Evolutionary conservation across 805 yeast species (phyloP), one percentile per base, ranked within the genome.

Genomic region (Isabelozyma rhagii): DNA sequence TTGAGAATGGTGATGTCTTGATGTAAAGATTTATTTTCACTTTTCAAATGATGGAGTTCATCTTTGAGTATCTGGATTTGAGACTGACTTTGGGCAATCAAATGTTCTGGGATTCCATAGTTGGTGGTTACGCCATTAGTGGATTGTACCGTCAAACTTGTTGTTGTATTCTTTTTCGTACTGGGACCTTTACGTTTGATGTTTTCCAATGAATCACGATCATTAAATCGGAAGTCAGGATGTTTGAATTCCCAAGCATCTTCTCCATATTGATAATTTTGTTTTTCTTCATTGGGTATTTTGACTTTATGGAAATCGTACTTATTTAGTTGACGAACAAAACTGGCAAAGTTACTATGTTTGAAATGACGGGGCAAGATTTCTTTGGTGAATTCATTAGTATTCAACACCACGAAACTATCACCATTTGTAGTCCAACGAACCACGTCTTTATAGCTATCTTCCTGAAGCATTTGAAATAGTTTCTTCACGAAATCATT

Each of bases 291-390:
- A 50, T 76, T 80, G 40, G 87, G 74, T 43, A 82, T 76, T 63
- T 93, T 89, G 43, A 94, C 96, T 71, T 94, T 94, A 75, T 94
- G 99, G 74, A 94, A 94, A 68, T 93, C 99, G 64, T 94, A 94
- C 69, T 94, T 94, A 77, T 94, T 94, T 60, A 94, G 76, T 66
- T 94, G 99, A 43, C 99, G 82, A 13, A 94, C 98, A 77, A 94
- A 94, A 31, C 94, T 85, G 17, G 98, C 96, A 70, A 94, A 92
- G 65, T 94, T 93, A 52, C 89, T 86, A 69, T 94, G 99, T 67
- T 94, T 94, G 77, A 92, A 94, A 71, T 90, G 94, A 61, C 85
- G 84, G 5, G 99, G 98, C 45, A 94, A 78, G 11, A 94, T 87
- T 46, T 85, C 87, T 55, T 86, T 87, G 36, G 97, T 89, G 69